Base-by-base conservation (phyloP, 768 basidiomycete species). In the Leccinum ochraceum region DNA sequence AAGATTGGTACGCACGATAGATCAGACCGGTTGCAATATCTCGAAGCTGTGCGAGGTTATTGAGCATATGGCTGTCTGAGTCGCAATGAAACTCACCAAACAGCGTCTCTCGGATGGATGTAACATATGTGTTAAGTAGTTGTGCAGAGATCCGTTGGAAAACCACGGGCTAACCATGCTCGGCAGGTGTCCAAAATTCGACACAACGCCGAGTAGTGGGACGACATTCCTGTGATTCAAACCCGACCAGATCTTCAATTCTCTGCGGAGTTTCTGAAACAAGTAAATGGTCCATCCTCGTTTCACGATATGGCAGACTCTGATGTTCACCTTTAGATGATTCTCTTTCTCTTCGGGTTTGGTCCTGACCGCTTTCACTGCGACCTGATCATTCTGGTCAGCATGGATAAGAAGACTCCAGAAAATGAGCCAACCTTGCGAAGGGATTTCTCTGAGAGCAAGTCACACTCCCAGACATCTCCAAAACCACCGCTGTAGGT, bases 151-250 rank as follows among this genome's bases (percentile, higher is more conserved):
- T 17, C 72, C 74, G 20, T 72, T 68, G 28, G 24, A 17, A 32
- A 65, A 59, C 75, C 76, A 76, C 5, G 76, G 75, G 58, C 68
- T 76, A 46, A 77, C 70, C 66, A 73, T 69, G 44, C 75, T 73
- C 14, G 61, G 58, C 36, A 65, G 62, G 6, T 64, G 69, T 32
- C 77, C 75, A 36, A 74, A 78, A 24, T 58, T 68, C n/a, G 58
- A 60, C 17, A 71, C 64, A 3, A 67, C 62, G 6, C 76, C 76
- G 20, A 67, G 67, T 1, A 78, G 55, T 6, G 72, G 72, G 22
- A 77, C 62, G 6, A 77, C 56, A 53, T 78, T 76, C 37, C 0
- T 51, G 52, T 70, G 67, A 20, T 22, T 44, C 36, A 70, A 32
- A 17, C 20, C 26, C 11, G 1, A 57, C 69, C 69, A 69, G 4